Evolutionary conservation across 2,329 filamentous ascomycete genomes (phyloP), one percentile per base, ranked within the genome.

Genomic region (Cercospora sp.): DNA sequence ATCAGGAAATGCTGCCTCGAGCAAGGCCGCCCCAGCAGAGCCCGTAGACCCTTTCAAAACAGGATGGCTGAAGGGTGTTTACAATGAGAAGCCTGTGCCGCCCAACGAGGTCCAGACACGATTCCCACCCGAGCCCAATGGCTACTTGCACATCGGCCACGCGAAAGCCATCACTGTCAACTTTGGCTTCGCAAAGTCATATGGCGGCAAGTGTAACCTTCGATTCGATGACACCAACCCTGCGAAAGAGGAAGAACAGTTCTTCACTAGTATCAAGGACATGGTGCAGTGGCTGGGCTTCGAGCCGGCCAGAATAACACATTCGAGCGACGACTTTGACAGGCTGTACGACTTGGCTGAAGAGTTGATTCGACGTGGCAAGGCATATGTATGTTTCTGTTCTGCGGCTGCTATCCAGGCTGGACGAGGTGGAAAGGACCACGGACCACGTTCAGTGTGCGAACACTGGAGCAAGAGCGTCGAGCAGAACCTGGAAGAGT

Each of bases 141-240:
- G 94, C 64, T 97, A 91, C 78, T 86, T 97, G 9, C 94, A 97
- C 78, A 91, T 98, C 73, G 94, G 94, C 20, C 95, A 98, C 78
- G 91, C 91, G 72, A 98, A 98, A 83, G 94, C 95, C 23, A 97
- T 98, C 79, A 91, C 93, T 0, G 89, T 98, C 79, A 97, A 98
- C 81, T 98, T 98, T 81, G 94, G 94, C 6, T 98, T 97, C 78
- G 94, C 95, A 13, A 88, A 87, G 76, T 89, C 90, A 76, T 91
- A 97, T 78, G 91, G 90, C 40, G 94, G 94, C 67, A 84, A 89
- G 69, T 91, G 88, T 79, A 90, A 90, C 76, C 81, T 93, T 69
- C 87, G 94, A 75, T 97, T 92, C 79, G 95, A 98, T 78, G 95
- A 98, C 75, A 98, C 95, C 13, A 98, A 98, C 79, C 95, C 95